phyloP scores from a whole-genome alignment of 441 rosid genomes.

The Euphorbia schlechtendalii region DNA sequence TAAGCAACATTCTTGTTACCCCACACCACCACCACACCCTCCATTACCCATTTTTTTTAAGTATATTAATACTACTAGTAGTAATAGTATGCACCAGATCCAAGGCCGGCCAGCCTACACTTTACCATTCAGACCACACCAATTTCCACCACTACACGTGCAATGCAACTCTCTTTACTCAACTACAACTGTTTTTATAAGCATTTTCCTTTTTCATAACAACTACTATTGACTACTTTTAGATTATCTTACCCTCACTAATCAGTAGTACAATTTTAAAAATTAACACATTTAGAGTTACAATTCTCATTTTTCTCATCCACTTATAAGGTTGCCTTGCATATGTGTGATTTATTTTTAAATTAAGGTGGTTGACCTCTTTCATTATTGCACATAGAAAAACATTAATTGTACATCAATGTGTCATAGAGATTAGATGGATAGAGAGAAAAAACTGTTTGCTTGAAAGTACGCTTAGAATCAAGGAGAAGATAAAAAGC shows the following conservation, averaged over 20 bases:
- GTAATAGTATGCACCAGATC: conserved; percentile 30
- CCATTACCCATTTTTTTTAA: too few species aligned
- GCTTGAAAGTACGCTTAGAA: not conserved
- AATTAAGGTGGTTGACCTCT: too few species aligned
- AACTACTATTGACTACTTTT: too few species aligned
- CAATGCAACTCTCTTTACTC: not conserved
- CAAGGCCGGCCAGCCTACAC: conserved; percentile 17
- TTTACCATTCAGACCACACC: conserved; percentile 2
- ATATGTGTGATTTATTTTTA: too few species aligned
- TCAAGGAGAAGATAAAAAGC: not conserved
- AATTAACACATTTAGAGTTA: too few species aligned
- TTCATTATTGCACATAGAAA: too few species aligned
- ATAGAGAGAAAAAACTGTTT: not conserved
- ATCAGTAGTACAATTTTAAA: too few species aligned
- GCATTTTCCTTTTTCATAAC: not conserved
- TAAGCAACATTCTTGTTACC: conserved; percentile 31
- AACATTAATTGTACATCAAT: not conserved
- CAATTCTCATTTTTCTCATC: too few species aligned
- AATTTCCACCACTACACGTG: conserved; percentile 25
- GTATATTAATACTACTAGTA: too few species aligned
- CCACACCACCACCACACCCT: conserved; percentile 7
- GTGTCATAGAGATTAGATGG: not conserved
- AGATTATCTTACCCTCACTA: too few species aligned
- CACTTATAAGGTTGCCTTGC: too few species aligned
- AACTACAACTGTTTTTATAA: not conserved